Conservation (phyloP, 2,329 filamentous ascomycete genomes). For the Fusarium solani-melongenae region DNA sequence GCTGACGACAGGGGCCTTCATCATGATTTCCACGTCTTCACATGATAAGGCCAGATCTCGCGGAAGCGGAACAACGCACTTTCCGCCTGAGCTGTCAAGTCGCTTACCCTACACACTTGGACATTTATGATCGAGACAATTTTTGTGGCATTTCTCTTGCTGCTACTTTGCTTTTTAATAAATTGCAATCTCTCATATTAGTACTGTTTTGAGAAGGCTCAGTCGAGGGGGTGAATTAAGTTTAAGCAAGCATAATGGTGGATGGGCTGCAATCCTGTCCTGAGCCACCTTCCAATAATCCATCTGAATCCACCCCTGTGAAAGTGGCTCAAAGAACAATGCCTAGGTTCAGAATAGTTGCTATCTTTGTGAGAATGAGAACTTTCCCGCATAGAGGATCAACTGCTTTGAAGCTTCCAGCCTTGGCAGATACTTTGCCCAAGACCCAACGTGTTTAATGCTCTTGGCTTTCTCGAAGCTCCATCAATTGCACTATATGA, state of each 20-base stretch:
- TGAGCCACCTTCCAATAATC: too few species aligned
- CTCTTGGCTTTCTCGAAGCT: background rate
- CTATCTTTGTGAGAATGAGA: too few species aligned
- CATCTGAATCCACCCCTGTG: too few species aligned
- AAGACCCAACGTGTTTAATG: background rate
- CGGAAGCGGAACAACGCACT: conserved; percentile 33
- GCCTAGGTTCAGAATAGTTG: too few species aligned
- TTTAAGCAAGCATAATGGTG: background rate
- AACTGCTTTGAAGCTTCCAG: too few species aligned
- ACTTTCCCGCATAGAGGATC: too few species aligned
- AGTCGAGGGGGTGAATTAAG: background rate
- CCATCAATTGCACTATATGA: background rate
- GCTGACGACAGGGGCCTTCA: conserved; percentile 26
- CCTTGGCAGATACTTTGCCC: too few species aligned
- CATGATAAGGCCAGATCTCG: conserved; percentile 44
- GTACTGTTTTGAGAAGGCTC: background rate
- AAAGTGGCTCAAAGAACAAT: too few species aligned
- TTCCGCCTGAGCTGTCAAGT: background rate
- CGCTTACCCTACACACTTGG: conserved; percentile 18
- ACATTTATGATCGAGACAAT: background rate
- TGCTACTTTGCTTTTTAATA: background rate
- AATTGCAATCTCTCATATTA: background rate
- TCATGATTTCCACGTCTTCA: conserved; percentile 34
- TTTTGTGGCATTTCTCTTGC: background rate
- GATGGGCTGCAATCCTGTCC: background rate